Conservation (phyloP, 331 rosid species). For the Rhamnella rubrinervis region DNA sequence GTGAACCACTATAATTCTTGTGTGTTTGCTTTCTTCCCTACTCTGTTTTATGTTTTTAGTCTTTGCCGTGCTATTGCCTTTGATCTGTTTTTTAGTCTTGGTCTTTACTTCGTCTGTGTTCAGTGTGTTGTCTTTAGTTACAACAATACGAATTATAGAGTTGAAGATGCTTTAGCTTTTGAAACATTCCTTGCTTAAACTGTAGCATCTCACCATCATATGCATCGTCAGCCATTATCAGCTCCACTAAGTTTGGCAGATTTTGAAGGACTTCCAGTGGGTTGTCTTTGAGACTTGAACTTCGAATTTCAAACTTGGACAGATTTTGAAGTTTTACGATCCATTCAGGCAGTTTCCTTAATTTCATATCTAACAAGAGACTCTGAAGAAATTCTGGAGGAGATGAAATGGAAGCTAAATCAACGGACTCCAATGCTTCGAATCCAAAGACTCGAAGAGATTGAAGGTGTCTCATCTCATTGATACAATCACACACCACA, state of each 20-base stretch:
- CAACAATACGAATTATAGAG: background rate
- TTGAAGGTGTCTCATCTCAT: slow-evolving; percentile 14
- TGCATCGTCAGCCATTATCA: background rate
- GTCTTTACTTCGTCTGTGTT: too few relatives aligned
- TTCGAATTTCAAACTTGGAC: background rate
- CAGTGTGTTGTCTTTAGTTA: too few relatives aligned
- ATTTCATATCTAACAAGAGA: background rate
- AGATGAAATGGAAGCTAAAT: background rate
- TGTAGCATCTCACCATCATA: slow-evolving; percentile 8
- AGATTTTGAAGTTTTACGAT: slow-evolving; percentile 17
- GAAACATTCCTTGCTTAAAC: slow-evolving; percentile 2
- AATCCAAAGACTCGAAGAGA: slow-evolving; percentile 14
- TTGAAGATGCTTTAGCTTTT: background rate
- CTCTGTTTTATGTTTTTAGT: too few relatives aligned
- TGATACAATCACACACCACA: slow-evolving; percentile 1
- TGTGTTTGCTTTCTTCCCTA: too few relatives aligned
- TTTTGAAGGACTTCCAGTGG: slow-evolving; percentile 7
- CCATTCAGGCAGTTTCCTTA: slow-evolving; percentile 10
- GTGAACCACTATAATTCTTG: too few relatives aligned
- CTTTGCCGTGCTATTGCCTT: too few relatives aligned
- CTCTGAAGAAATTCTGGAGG: background rate
- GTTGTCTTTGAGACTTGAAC: slow-evolving; percentile 1
- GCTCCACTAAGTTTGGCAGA: slow-evolving; percentile 1
- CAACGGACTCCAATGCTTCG: background rate
- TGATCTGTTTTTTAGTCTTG: too few relatives aligned